Percentiles rank a stretch among this genome's conserved stretches.
These are phyloP conservation scores for Agroathelia rolfsii DNA, from an alignment of 1,284 basidiomycete genomes.

Conservation along the genomic window DNA sequence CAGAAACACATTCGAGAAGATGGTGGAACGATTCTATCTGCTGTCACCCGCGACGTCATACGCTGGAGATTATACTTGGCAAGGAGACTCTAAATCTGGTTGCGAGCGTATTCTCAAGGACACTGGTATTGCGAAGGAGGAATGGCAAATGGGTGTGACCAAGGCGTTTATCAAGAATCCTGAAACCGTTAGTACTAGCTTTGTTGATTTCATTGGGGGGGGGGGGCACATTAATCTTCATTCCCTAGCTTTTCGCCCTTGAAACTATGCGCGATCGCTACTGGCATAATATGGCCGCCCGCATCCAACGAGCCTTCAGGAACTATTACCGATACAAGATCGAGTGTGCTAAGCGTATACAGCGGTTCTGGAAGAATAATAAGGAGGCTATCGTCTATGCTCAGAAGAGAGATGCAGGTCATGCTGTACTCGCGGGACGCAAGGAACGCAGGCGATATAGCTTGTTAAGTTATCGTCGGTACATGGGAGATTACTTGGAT, in stretches of 20 bases:
- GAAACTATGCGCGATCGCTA: slow-evolving; percentile 99
- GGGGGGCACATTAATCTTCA: slow-evolving; percentile 6
- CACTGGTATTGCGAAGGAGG: slow-evolving; percentile 90
- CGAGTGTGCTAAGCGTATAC: slow-evolving; percentile 92
- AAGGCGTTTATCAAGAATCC: slow-evolving; percentile 99
- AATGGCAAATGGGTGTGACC: slow-evolving; percentile 99
- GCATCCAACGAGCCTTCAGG: slow-evolving; percentile 94
- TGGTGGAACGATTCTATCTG: slow-evolving; percentile 97
- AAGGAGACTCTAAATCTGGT: slow-evolving; percentile 82
- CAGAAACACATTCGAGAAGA: slow-evolving; percentile 95
- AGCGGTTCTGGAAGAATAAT: slow-evolving; percentile 98
- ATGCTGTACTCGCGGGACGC: slow-evolving; percentile 81
- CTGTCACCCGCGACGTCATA: slow-evolving; percentile 94
- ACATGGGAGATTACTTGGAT: slow-evolving; percentile 95
- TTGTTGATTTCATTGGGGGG: no score
- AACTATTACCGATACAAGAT: slow-evolving; percentile 94
- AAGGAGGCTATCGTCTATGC: slow-evolving; percentile 88
- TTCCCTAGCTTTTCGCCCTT: slow-evolving; percentile 80
- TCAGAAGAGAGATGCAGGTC: slow-evolving; percentile 87
- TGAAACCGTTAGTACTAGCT: slow-evolving; percentile 64
- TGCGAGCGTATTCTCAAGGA: slow-evolving; percentile 92
- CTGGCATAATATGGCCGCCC: slow-evolving; percentile 99
- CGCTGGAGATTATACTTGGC: slow-evolving; percentile 98
- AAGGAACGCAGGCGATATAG: slow-evolving; percentile 94
- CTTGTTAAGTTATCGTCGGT: slow-evolving; percentile 89